Evolutionary conservation across 106 monocot species (phyloP).

Genomic region (Phalaenopsis equestris): DNA sequence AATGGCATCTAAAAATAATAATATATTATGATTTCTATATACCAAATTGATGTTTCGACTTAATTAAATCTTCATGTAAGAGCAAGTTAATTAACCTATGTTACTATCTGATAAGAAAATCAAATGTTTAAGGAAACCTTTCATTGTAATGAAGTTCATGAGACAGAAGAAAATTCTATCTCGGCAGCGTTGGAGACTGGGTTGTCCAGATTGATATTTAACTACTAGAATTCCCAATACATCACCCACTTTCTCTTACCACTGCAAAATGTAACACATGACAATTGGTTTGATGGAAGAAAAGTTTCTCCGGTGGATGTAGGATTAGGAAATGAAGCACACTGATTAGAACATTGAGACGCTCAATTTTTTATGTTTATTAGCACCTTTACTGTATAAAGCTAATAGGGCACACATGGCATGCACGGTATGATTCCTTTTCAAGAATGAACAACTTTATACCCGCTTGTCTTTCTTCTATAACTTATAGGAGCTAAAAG

Average conservation of each 20-base stretch:
- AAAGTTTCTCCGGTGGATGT: background rate
- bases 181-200: too few species aligned
- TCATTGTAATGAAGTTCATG: background rate
- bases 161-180: background rate
- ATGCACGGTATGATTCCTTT: background rate
- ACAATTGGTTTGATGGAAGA: conserved; percentile 1
- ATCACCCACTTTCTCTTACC: background rate
- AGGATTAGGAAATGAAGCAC: background rate
- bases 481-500: background rate
- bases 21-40: background rate
- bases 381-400: background rate
- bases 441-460: background rate
- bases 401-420: background rate
- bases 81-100: background rate
- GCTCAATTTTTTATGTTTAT: background rate
- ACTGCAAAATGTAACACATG: background rate
- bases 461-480: background rate
- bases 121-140: background rate
- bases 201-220: background rate
- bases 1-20: background rate
- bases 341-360: background rate
- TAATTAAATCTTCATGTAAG: background rate
- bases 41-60: background rate
- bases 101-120: background rate
- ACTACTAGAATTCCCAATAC: background rate